Evolutionary conservation across 495 filamentous ascomycete genomes (phyloP).

Genomic region (Aspergillus asperescens): DNA sequence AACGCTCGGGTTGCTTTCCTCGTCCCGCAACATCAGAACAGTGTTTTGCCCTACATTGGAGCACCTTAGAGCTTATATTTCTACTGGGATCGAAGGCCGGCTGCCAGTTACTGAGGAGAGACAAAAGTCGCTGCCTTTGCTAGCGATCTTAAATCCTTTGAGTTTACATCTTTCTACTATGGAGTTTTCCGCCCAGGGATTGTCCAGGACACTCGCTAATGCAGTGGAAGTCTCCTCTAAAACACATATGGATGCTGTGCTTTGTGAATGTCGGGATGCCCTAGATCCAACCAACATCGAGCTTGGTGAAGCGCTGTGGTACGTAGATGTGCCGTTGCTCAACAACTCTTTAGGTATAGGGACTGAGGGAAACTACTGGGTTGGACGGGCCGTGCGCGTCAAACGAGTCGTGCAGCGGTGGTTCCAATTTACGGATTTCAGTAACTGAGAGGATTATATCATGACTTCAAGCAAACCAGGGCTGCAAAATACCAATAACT

Average conservation of each 20-base stretch:
- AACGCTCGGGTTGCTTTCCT: conserved; percentile 62
- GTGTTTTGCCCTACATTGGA: conserved; percentile 70
- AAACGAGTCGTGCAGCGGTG: conserved; percentile 62
- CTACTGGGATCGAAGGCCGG: conserved; percentile 26
- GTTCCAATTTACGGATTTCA: conserved; percentile 53
- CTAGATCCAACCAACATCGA: conserved; percentile 23
- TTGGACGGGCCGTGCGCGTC: conserved; percentile 62
- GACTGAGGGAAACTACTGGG: conserved; percentile 52
- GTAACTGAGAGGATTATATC: not conserved
- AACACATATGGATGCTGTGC: conserved; percentile 29
- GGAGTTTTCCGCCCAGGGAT: conserved; percentile 79
- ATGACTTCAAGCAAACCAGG: conserved; percentile 4
- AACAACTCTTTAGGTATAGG: conserved; percentile 53
- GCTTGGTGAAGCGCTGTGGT: conserved; percentile 41
- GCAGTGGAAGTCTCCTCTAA: conserved; percentile 59
- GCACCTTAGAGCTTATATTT: conserved; percentile 69
- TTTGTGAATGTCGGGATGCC: conserved; percentile 41
- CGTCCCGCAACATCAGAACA: conserved; percentile 60
- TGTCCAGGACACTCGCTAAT: conserved; percentile 62
- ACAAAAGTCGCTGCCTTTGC: conserved; percentile 25
- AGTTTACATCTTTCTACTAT: conserved; percentile 63
- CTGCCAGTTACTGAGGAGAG: not conserved
- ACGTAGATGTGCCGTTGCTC: conserved; percentile 56
- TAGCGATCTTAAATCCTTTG: conserved; percentile 64
- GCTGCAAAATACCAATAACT: conserved; percentile 21